Conservation (phyloP, 352 stramenopile species). For the Saprolegnia diclina region DNA sequence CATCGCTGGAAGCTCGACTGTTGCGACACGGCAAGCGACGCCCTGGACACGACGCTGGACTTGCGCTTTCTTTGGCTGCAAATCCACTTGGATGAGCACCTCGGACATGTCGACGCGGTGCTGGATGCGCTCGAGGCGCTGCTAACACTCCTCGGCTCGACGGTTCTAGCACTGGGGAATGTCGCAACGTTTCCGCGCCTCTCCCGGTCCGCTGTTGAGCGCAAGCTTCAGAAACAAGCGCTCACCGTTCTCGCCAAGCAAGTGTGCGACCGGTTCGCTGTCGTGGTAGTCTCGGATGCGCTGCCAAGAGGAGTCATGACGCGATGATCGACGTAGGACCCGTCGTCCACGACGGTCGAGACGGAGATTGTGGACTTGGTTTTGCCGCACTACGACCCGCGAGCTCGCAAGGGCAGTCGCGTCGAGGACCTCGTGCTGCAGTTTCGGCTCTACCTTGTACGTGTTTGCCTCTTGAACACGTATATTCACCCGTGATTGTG, state of each 20-base stretch:
- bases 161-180: constrained; percentile 6
- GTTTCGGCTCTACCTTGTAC: constrained; percentile 18
- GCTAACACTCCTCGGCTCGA: neutral
- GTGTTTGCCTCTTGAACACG: neutral
- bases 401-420: neutral
- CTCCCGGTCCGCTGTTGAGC: neutral
- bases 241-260: neutral
- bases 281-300: neutral
- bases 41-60: neutral
- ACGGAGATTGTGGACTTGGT: constrained; percentile 13
- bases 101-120: neutral
- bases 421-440: constrained; percentile 18
- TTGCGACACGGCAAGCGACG: neutral
- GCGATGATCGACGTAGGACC: too few relatives aligned
- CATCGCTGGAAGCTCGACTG: neutral
- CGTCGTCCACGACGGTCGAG: neutral
- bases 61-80: constrained; percentile 16
- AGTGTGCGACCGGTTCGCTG: neutral
- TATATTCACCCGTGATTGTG: neutral
- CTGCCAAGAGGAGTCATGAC: neutral
- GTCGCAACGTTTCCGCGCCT: constrained; percentile 8
- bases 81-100: constrained; percentile 16
- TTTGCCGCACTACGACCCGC: constrained; percentile 24
- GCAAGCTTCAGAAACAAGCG: neutral
- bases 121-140: neutral